A percentile compares a stretch with the other conserved stretches of the same genome.
These are phyloP conservation scores for Xanthoconium purpureum DNA, from an alignment of 768 basidiomycete genomes.

Conservation along the genomic window DNA sequence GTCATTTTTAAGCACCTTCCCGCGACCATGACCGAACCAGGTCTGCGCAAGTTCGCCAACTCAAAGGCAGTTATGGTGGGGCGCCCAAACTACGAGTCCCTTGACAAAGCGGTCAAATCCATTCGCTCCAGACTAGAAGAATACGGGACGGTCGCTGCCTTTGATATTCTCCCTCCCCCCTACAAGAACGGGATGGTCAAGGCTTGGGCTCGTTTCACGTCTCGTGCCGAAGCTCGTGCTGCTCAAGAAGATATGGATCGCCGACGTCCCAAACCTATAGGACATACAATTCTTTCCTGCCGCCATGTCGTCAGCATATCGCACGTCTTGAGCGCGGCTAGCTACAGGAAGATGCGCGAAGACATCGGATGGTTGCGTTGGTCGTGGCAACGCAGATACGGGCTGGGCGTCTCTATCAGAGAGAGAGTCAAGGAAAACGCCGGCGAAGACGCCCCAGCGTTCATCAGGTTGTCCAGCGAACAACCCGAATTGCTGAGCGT, in stretches of 20 bases:
- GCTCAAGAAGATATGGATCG: conserved; percentile 49
- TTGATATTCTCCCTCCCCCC: conserved; percentile 51
- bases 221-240: conserved; percentile 47
- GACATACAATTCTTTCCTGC: conserved; percentile 46
- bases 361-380: conserved; percentile 48
- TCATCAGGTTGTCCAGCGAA: conserved; percentile 50
- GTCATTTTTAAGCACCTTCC: conserved; percentile 61
- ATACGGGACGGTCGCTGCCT: conserved; percentile 37
- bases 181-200: conserved; percentile 47
- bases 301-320: conserved; percentile 52
- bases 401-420: conserved; percentile 31
- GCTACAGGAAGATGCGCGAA: conserved; percentile 38
- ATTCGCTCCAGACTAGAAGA: conserved; percentile 38
- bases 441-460: conserved; percentile 21
- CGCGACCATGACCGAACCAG: conserved; percentile 37
- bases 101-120: conserved; percentile 34
- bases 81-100: conserved; percentile 43
- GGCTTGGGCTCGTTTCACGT: conserved; percentile 55
- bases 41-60: conserved; percentile 44
- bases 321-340: conserved; percentile 39
- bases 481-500: conserved; percentile 47
- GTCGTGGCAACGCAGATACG: conserved; percentile 31
- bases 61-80: conserved; percentile 52
- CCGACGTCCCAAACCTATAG: conserved; percentile 44
- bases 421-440: conserved; percentile 15